phyloP scores from a whole-genome alignment of 306 rosid genomes.

The Citrullus amarus region DNA sequence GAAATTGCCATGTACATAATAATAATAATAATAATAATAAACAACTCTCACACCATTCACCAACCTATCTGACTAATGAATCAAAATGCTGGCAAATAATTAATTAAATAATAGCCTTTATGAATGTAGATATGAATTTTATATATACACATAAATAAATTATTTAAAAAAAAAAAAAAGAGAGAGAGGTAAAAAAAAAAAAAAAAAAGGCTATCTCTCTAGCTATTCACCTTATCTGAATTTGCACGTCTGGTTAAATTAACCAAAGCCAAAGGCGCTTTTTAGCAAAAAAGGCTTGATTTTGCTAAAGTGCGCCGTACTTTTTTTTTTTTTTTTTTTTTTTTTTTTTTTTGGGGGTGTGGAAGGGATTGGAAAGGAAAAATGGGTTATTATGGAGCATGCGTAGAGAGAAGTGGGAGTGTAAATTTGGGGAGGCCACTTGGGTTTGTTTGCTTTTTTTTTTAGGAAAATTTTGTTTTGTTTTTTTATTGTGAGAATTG shows the following conservation, averaged over 20 bases:
- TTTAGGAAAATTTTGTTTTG: too few relatives aligned
- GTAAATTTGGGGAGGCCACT: not conserved
- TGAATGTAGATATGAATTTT: not conserved
- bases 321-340: too few relatives aligned
- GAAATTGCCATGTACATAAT: not conserved
- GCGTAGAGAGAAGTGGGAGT: not conserved
- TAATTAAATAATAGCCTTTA: not conserved
- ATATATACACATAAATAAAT: not conserved
- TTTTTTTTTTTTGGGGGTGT: too few relatives aligned
- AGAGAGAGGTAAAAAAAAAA: not conserved
- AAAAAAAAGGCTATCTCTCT: not conserved
- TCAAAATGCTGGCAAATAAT: not conserved
- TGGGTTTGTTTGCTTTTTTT: not conserved
- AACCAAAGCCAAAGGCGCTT: not conserved
- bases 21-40: not conserved
- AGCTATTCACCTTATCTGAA: not conserved
- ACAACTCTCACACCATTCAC: not conserved
- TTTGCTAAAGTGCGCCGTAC: not conserved
- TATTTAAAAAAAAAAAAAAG: not conserved
- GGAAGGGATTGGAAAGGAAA: too few relatives aligned
- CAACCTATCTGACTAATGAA: not conserved
- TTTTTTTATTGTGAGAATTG: not conserved
- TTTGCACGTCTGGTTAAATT: not conserved
- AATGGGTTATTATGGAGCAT: not conserved
- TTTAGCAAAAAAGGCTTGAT: not conserved